These are phyloP conservation scores for Colletotrichum brevisporum DNA, from an alignment of 2,329 filamentous ascomycete species.

Conservation along the genomic window DNA sequence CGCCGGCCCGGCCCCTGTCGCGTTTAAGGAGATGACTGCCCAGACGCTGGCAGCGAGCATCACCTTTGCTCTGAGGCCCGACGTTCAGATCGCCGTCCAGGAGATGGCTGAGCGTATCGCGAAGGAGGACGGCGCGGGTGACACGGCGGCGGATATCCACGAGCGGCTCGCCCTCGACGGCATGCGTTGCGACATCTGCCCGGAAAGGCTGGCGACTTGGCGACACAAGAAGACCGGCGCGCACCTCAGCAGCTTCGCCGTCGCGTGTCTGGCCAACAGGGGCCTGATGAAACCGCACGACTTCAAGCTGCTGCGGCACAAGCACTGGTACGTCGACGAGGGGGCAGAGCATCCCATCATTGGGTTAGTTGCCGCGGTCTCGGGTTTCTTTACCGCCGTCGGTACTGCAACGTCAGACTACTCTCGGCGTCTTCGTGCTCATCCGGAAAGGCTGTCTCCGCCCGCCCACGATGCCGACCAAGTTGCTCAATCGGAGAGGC, in stretches of 20 bases:
- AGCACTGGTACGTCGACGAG: slow-evolving; percentile 75
- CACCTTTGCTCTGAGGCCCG: slow-evolving; percentile 63
- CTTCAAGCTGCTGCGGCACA: slow-evolving; percentile 62
- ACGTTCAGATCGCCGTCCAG: slow-evolving; percentile 54
- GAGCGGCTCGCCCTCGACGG: slow-evolving; percentile 66
- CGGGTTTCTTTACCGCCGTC: slow-evolving; percentile 76
- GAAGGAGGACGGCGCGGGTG: slow-evolving; percentile 67
- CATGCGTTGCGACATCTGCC: slow-evolving; percentile 71
- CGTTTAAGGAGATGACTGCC: slow-evolving; percentile 69
- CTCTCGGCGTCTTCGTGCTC: slow-evolving; percentile 35
- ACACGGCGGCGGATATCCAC: slow-evolving; percentile 68
- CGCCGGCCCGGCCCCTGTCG: slow-evolving; percentile 71
- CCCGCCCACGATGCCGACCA: background rate
- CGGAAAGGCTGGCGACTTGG: slow-evolving; percentile 73
- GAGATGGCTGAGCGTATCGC: slow-evolving; percentile 67
- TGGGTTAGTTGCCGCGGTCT: slow-evolving; percentile 74
- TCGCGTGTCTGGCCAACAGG: slow-evolving; percentile 68
- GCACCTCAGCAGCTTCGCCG: slow-evolving; percentile 73
- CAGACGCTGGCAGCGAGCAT: slow-evolving; percentile 70
- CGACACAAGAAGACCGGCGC: slow-evolving; percentile 70
- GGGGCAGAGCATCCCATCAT: slow-evolving; percentile 76
- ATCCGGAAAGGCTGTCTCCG: background rate
- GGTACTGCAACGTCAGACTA: slow-evolving; percentile 63
- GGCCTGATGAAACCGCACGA: slow-evolving; percentile 69
- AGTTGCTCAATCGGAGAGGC: background rate